These are phyloP conservation scores for Pascua guehoae DNA, from an alignment of 1,284 basidiomycete genomes.

Conservation along the genomic window DNA sequence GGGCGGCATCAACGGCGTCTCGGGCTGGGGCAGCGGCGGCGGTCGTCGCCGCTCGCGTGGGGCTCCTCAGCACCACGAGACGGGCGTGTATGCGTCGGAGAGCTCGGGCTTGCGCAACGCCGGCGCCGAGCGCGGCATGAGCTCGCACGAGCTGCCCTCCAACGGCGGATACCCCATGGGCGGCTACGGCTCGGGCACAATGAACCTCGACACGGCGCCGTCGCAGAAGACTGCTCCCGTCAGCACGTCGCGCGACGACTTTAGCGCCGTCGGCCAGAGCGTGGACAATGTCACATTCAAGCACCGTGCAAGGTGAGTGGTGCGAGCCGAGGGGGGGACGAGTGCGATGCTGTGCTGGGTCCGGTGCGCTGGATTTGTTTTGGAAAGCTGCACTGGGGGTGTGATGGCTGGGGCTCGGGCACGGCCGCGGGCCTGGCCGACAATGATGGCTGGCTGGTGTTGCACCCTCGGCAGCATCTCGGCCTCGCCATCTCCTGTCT, in stretches of 20 bases:
- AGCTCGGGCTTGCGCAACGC: slow-evolving; percentile 15
- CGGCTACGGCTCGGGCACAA: not conserved
- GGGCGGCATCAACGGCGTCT: slow-evolving; percentile 70
- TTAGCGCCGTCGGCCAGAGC: slow-evolving; percentile 2
- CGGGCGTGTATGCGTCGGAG: slow-evolving; percentile 14
- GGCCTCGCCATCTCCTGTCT: too few species aligned
- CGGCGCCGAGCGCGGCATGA: slow-evolving; percentile 27
- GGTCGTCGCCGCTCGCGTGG: slow-evolving; percentile 8
- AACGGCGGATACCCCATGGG: slow-evolving; percentile 19
- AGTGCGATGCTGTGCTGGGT: too few species aligned
- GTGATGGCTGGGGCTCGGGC: too few species aligned
- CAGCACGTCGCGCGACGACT: not conserved
- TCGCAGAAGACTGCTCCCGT: slow-evolving; percentile 23
- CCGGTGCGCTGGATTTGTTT: too few species aligned
- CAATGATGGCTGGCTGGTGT: too few species aligned
- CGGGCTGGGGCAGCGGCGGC: slow-evolving; percentile 64
- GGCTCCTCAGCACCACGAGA: not conserved
- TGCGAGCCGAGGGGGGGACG: not conserved
- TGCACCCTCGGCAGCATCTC: too few species aligned
- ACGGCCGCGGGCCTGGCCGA: too few species aligned
- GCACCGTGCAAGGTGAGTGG: slow-evolving; percentile 19
- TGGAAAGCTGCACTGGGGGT: too few species aligned
- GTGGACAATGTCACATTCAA: slow-evolving; percentile 13
- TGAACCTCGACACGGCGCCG: slow-evolving; percentile 1
- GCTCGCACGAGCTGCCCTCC: slow-evolving; percentile 22